Evolutionary conservation across 805 yeast genomes (phyloP).

Genomic region (Yarrowia osloensis): DNA sequence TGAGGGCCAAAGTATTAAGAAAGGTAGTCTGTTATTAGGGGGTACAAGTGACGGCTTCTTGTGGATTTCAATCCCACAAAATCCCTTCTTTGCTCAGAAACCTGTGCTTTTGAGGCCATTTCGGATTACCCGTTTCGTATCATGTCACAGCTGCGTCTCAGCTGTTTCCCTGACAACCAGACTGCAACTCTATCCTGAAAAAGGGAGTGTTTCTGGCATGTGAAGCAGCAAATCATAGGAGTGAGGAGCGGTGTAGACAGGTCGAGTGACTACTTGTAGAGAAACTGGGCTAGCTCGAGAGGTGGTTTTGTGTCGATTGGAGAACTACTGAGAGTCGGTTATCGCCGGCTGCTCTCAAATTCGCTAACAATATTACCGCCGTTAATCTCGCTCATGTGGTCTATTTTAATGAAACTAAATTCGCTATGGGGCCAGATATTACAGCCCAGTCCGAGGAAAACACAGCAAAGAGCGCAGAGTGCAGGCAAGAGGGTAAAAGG

Average conservation of each 20-base stretch:
- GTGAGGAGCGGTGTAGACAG: not conserved
- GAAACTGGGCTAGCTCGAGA: not conserved
- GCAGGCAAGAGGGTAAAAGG: not conserved
- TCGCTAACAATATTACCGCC: not conserved
- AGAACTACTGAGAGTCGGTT: not conserved
- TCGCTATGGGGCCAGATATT: constrained; percentile 3
- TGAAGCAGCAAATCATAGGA: not conserved
- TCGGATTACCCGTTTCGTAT: too few relatives aligned
- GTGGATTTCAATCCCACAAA: too few relatives aligned
- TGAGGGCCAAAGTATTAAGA: too few relatives aligned
- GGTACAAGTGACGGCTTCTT: too few relatives aligned
- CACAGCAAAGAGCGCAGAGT: not conserved
- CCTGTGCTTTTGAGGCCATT: too few relatives aligned
- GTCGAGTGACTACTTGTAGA: too few relatives aligned
- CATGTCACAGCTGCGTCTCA: constrained; percentile 29
- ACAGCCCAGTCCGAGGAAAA: constrained; percentile 14
- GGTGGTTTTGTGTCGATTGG: too few relatives aligned
- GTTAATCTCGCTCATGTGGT: constrained; percentile 4
- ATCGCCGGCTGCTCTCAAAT: too few relatives aligned
- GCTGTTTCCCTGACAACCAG: constrained; percentile 29
- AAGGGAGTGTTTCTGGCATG: constrained; percentile 19
- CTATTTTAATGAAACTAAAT: constrained; percentile 8
- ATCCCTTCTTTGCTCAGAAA: too few relatives aligned
- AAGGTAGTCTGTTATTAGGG: too few relatives aligned
- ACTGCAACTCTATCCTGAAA: not conserved